Percentiles rank a stretch among this genome's conserved stretches.
These are phyloP conservation scores for Nephelium lappaceum DNA, from an alignment of 345 rosid genomes.

Conservation along the genomic window DNA sequence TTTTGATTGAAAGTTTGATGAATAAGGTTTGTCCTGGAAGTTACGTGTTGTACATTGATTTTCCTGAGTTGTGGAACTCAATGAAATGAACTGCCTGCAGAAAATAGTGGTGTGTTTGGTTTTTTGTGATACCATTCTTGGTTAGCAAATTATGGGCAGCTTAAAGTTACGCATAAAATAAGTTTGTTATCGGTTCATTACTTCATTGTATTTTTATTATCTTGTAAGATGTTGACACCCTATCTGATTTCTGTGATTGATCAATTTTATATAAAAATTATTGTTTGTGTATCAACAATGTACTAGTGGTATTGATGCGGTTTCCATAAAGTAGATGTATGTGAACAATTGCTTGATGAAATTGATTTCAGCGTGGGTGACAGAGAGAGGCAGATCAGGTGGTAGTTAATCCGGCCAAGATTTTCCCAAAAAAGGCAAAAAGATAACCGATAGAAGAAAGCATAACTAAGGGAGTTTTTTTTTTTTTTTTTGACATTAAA, in stretches of 20 bases:
- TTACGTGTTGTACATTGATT: neutral
- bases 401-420: too few relatives aligned
- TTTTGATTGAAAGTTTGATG: neutral
- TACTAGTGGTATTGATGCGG: neutral
- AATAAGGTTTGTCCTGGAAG: conserved; percentile 8
- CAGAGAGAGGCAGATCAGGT: neutral
- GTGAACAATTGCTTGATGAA: neutral
- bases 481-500: too few relatives aligned
- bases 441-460: too few relatives aligned
- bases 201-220: neutral
- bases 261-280: neutral
- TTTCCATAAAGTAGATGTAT: neutral
- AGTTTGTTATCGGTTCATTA: neutral
- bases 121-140: neutral
- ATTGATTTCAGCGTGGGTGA: neutral
- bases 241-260: neutral
- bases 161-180: neutral
- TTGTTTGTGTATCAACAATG: neutral
- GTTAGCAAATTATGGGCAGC: too few relatives aligned
- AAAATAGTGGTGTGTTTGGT: neutral
- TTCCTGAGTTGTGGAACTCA: neutral
- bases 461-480: too few relatives aligned
- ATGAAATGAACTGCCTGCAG: neutral
- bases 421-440: too few relatives aligned
- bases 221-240: neutral